A percentile compares a stretch with the other conserved stretches of the same genome.
phyloP scores from a whole-genome alignment of 2,329 filamentous ascomycete species.

The Capronia epimyces region DNA sequence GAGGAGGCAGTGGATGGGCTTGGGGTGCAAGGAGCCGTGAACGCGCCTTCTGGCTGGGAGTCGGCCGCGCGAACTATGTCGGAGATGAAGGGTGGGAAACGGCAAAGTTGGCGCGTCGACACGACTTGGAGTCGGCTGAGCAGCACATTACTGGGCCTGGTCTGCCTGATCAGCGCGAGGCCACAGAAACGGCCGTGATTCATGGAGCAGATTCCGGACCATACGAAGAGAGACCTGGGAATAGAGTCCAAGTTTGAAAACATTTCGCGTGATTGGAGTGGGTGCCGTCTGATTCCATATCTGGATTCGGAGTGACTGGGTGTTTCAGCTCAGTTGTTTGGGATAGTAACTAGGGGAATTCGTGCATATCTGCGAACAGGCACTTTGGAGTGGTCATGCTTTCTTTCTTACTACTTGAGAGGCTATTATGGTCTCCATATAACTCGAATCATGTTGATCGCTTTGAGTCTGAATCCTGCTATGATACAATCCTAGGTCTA shows the following conservation, averaged over 20 bases:
- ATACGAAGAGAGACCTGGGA: background rate
- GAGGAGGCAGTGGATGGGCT: conserved; percentile 75
- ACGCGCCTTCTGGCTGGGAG: conserved; percentile 72
- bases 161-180: conserved; percentile 1
- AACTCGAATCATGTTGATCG: too few species aligned
- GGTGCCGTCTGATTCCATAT: too few species aligned
- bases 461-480: too few species aligned
- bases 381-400: too few species aligned
- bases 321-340: too few species aligned
- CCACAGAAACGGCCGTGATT: conserved; percentile 3
- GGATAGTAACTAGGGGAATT: too few species aligned
- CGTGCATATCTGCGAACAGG: too few species aligned
- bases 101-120: background rate
- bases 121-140: background rate
- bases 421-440: too few species aligned
- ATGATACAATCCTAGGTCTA: too few species aligned
- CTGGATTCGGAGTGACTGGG: too few species aligned
- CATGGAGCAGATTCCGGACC: background rate
- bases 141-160: background rate
- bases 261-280: too few species aligned
- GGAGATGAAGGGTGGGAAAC: conserved; percentile 43
- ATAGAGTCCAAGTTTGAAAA: background rate
- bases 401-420: too few species aligned
- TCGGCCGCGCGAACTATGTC: conserved; percentile 42
- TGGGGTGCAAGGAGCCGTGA: conserved; percentile 73